phyloP scores from a whole-genome alignment of 345 rosid genomes.

The Xanthoceras sorbifolium region DNA sequence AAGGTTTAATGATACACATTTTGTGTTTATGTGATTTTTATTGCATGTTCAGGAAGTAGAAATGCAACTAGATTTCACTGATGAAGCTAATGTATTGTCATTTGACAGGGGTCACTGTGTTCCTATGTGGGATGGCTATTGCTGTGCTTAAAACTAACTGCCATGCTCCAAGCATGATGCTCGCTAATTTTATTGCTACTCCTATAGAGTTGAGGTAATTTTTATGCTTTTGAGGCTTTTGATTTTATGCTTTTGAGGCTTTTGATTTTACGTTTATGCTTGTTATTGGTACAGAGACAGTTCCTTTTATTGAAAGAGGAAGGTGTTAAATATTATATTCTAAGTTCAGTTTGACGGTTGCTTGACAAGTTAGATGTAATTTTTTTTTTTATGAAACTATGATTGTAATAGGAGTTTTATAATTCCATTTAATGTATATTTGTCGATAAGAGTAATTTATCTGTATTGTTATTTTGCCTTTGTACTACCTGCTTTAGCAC shows the following conservation, averaged over 20 bases:
- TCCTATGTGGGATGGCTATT: constrained; percentile 83
- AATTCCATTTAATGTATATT: neutral
- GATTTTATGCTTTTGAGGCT: neutral
- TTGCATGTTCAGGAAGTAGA: neutral
- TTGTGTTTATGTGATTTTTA: neutral
- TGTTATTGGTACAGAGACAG: neutral
- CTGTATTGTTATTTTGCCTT: neutral
- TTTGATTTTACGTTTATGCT: neutral
- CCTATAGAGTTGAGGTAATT: constrained; percentile 83
- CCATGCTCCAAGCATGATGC: constrained; percentile 86
- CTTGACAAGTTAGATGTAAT: neutral
- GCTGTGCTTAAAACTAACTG: constrained; percentile 69
- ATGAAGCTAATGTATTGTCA: constrained; percentile 9
- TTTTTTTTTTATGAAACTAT: neutral
- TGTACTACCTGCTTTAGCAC: neutral
- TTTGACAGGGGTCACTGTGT: constrained; percentile 72
- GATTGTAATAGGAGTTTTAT: neutral
- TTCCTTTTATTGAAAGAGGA: neutral
- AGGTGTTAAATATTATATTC: neutral
- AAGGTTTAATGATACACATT: neutral
- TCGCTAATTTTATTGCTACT: constrained; percentile 82
- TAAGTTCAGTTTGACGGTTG: neutral
- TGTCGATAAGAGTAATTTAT: neutral
- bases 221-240: neutral
- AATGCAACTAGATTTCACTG: neutral